Percentiles rank a stretch among this genome's conserved stretches.
Evolutionary conservation across 306 rosid species (phyloP).

Genomic region (Potentilla sterilis): DNA sequence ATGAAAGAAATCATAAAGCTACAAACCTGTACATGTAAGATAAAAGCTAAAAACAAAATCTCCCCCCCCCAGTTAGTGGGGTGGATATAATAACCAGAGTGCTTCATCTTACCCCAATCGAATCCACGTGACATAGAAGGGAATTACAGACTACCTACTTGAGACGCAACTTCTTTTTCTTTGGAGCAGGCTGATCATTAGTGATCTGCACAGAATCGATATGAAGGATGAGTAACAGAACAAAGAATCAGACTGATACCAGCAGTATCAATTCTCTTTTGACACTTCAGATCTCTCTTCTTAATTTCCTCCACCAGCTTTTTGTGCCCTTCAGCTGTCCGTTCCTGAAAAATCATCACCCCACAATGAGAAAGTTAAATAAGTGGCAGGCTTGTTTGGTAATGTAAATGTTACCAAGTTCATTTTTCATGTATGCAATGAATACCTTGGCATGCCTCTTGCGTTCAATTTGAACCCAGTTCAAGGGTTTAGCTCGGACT

Average conservation of each 20-base stretch:
- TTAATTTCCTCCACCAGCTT: constrained; percentile 60
- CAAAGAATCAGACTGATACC: constrained; percentile 35
- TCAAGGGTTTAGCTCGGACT: constrained; percentile 48
- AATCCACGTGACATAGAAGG: neutral
- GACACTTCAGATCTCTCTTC: constrained; percentile 53
- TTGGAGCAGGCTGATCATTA: constrained; percentile 58
- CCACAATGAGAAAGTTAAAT: no score
- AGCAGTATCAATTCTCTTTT: constrained; percentile 70
- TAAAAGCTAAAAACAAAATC: neutral
- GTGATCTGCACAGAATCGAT: constrained; percentile 44
- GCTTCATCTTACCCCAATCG: neutral
- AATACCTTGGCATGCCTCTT: constrained; percentile 63
- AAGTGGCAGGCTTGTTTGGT: neutral
- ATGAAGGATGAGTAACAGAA: neutral
- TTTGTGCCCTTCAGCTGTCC: constrained; percentile 62
- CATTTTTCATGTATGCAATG: neutral
- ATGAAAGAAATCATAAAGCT: neutral
- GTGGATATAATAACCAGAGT: neutral
- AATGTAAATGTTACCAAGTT: neutral
- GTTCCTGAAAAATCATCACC: constrained; percentile 51
- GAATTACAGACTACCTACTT: constrained; percentile 10
- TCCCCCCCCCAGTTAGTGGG: neutral
- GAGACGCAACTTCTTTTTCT: constrained; percentile 71
- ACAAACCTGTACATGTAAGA: neutral
- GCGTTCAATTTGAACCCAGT: constrained; percentile 57